Evolutionary conservation across 345 rosid genomes (phyloP).

Genomic region (Salix purpurea): DNA sequence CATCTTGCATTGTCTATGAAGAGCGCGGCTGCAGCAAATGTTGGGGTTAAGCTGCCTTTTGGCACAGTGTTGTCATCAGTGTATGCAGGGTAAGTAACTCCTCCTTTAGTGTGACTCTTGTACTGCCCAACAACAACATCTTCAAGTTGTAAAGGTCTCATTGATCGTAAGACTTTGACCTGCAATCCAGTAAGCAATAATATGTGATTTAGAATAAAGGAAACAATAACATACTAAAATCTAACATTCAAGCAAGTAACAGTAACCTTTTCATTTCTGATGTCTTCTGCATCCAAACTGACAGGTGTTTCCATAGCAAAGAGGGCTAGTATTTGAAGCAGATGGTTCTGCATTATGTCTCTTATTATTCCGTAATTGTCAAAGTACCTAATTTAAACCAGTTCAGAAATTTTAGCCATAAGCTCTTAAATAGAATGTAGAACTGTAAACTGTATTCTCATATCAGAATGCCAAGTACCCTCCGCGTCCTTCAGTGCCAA

Average conservation of each 20-base stretch:
- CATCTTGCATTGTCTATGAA: conserved; percentile 96
- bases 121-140: conserved; percentile 89
- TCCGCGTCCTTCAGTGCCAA: conserved; percentile 99
- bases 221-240: neutral
- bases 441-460: neutral
- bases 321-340: conserved; percentile 94
- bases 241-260: neutral
- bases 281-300: conserved; percentile 96
- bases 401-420: neutral
- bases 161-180: conserved; percentile 95
- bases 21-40: conserved; percentile 98
- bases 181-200: conserved; percentile 26
- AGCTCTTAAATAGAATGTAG: neutral
- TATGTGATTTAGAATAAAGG: neutral
- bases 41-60: conserved; percentile 82
- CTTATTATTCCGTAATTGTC: conserved; percentile 92
- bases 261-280: conserved; percentile 87
- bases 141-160: conserved; percentile 78
- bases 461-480: conserved; percentile 51
- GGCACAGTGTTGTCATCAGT: conserved; percentile 91
- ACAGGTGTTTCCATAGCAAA: conserved; percentile 99
- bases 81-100: conserved; percentile 70
- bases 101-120: conserved; percentile 89
- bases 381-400: conserved; percentile 56
- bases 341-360: conserved; percentile 99